phyloP scores from a whole-genome alignment of 2,329 filamentous ascomycete genomes.

The Fusarium irregulare region DNA sequence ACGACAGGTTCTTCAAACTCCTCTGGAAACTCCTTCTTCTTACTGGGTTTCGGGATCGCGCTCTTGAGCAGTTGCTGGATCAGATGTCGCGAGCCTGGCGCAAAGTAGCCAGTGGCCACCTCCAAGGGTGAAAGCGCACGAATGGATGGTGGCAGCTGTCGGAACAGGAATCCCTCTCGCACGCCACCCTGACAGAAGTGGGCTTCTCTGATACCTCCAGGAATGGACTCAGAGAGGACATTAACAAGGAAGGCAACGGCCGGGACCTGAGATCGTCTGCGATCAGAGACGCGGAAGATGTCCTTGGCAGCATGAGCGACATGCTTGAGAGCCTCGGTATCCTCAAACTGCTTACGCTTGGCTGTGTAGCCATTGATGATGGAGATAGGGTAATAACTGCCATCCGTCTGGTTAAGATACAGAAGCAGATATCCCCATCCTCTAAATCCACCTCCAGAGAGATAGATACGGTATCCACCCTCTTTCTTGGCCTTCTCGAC shows the following conservation, averaged over 20 bases:
- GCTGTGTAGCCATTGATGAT: constrained; percentile 77
- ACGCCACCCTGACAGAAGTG: constrained; percentile 79
- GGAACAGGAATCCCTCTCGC: constrained; percentile 73
- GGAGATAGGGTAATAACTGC: constrained; percentile 74
- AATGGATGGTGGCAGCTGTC: constrained; percentile 58
- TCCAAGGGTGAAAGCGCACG: constrained; percentile 68
- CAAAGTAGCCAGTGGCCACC: constrained; percentile 67
- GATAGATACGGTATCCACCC: constrained; percentile 69
- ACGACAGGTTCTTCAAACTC: constrained; percentile 61
- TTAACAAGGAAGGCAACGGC: constrained; percentile 75
- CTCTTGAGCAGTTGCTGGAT: constrained; percentile 61
- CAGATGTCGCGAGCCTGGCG: constrained; percentile 57
- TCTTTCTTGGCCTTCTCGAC: constrained; percentile 55
- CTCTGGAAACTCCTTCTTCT: constrained; percentile 49
- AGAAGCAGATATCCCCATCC: constrained; percentile 76
- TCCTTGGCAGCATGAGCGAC: constrained; percentile 51
- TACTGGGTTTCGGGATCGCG: constrained; percentile 56
- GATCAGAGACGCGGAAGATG: constrained; percentile 72
- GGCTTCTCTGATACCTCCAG: constrained; percentile 67
- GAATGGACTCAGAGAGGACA: constrained; percentile 70
- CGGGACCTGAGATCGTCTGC: constrained; percentile 73
- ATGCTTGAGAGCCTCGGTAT: constrained; percentile 56
- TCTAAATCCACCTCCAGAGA: constrained; percentile 77
- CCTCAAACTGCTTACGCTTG: constrained; percentile 60
- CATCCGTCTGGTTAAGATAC: constrained; percentile 66